Evolutionary conservation across 768 basidiomycete species (phyloP).

Genomic region (Auricularia sp.): DNA sequence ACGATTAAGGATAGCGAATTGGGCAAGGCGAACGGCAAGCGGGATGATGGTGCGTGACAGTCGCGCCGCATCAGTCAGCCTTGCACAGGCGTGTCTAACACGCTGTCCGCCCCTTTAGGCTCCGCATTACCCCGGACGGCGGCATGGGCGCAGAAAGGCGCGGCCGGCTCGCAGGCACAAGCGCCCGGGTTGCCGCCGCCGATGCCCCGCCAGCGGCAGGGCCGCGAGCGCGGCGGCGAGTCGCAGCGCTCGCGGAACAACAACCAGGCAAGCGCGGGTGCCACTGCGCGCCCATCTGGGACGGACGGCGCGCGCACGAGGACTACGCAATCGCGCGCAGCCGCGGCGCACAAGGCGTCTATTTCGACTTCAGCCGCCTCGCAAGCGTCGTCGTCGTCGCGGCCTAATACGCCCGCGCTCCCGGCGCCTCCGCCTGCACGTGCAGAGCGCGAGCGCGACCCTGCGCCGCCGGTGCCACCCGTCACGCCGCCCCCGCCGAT

Average conservation of each 20-base stretch:
- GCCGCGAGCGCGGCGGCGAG: background rate
- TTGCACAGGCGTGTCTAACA: background rate
- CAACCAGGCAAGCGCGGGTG: constrained; percentile 1
- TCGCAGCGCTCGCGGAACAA: background rate
- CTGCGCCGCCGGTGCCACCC: background rate
- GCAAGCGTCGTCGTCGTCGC: constrained; percentile 41
- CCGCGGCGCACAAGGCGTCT: constrained; percentile 20
- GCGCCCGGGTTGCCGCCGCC: constrained; percentile 3
- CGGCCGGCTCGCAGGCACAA: constrained; percentile 2
- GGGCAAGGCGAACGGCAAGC: constrained; percentile 40
- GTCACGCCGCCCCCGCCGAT: constrained; percentile 2
- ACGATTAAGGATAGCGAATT: constrained; percentile 81
- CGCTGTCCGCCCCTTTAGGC: constrained; percentile 6
- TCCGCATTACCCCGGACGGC: constrained; percentile 51
- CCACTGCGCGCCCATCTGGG: constrained; percentile 12
- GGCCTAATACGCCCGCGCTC: constrained; percentile 45
- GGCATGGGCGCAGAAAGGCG: constrained; percentile 31
- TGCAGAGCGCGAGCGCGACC: background rate
- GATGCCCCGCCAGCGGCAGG: background rate
- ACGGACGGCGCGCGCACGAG: constrained; percentile 30
- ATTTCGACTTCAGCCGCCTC: constrained; percentile 41
- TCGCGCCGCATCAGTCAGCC: constrained; percentile 4
- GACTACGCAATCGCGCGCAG: constrained; percentile 29
- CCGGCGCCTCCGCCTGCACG: constrained; percentile 14
- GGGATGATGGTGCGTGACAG: constrained; percentile 1